Evolutionary conservation across 192 early-diverging fungal genomes (phyloP), one percentile per base, ranked within the genome.

Genomic region (Oehlia diaphana): DNA sequence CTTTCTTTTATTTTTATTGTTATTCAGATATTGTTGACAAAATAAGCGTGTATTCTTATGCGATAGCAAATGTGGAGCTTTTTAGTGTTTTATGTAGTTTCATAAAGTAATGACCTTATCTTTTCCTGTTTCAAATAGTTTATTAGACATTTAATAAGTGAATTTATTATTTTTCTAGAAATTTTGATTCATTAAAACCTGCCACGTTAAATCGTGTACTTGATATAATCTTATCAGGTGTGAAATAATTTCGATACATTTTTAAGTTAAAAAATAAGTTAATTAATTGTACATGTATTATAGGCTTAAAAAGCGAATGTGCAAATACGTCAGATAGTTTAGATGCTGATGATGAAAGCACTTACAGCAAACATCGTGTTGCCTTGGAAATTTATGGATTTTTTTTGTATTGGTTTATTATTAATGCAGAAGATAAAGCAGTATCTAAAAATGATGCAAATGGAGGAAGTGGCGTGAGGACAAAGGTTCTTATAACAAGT

Each of bases 371-470:
- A 19, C 92, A 95, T 81, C 85, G 88, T 13, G 77, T 84, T 14
- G 83, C 89, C 8, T 84, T 97, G 9, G 94, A 97, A 83, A 87
- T 94, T 78, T 97, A 96, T 76, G 91, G 91, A 5, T 98, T 94
- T 77, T 70, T 96, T 66, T 83, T 95, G 67, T 90, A 93, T 76
- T 98, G 96, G 95, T 84, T 93, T 16, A 83, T 97, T 50, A 87
- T 89, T 65, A 80, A 87, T 9, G 92, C 88, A 65, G 93, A 94
- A 82, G 87, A 89, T 16, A 87, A 87, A 53, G 84, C 84, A 10
- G 74, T 83, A 9, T 87, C 82, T 76, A 92, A 84, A 70, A 78
- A 62, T 58, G 83, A 42, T 79, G 77, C 79, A 14, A 86, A 79
- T n/a, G 74, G 76, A 13, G 37, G 61, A 12, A 13, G 42, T 33